Evolutionary conservation across 2,329 filamentous ascomycete genomes (phyloP).

Genomic region (Nannizziopsis arthrosporioides): DNA sequence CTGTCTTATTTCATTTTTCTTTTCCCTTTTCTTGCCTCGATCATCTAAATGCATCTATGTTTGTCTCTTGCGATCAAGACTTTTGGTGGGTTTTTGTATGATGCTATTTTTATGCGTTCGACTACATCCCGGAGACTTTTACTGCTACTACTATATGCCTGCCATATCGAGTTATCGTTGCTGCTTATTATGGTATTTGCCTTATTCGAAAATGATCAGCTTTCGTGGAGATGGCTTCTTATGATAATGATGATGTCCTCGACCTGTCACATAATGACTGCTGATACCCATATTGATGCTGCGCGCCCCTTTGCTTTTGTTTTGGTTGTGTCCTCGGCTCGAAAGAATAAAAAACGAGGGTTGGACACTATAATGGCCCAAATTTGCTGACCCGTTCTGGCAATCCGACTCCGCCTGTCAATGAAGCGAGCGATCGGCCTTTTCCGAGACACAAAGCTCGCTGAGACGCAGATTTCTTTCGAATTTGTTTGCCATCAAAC

Average conservation of each 20-base stretch:
- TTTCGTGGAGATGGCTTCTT: too few relatives aligned
- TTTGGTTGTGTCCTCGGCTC: background rate
- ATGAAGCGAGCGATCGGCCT: too few relatives aligned
- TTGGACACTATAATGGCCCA: too few relatives aligned
- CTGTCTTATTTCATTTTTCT: background rate
- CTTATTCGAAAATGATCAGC: background rate
- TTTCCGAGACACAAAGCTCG: background rate
- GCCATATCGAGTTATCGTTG: background rate
- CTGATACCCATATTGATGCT: slow-evolving; percentile 8
- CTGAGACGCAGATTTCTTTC: slow-evolving; percentile 1
- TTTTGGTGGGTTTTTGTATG: slow-evolving; percentile 2
- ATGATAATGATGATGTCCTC: background rate
- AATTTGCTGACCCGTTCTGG: too few relatives aligned
- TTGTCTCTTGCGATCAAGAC: background rate
- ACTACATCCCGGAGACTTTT: too few relatives aligned
- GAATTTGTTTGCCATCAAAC: slow-evolving; percentile 6
- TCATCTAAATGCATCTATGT: background rate
- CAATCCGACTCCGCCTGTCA: too few relatives aligned
- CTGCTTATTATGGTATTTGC: background rate
- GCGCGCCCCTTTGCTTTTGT: background rate
- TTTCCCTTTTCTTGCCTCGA: background rate
- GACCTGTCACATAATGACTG: slow-evolving; percentile 1
- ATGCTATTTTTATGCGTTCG: background rate
- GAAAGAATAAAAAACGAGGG: background rate
- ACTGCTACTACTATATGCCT: background rate